These are phyloP conservation scores for Ceratobasidium theobromae DNA, from an alignment of 1,284 basidiomycete species.

Conservation along the genomic window DNA sequence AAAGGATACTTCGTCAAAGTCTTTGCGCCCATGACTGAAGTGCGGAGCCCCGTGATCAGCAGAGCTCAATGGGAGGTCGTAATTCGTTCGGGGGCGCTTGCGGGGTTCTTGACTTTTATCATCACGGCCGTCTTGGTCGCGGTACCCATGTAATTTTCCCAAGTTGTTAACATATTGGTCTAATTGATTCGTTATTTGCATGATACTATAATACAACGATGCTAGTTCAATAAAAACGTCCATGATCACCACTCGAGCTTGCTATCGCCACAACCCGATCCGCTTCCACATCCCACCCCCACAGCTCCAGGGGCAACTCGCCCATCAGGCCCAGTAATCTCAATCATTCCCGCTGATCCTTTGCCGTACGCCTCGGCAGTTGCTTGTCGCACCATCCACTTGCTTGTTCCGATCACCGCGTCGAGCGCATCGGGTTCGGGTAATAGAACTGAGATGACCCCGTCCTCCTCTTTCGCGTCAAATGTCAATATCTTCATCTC, in stretches of 20 bases:
- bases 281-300: background rate
- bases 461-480: slow-evolving; percentile 55
- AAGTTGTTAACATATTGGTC: too few relatives aligned
- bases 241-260: slow-evolving; percentile 23
- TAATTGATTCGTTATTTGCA: too few relatives aligned
- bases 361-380: slow-evolving; percentile 52
- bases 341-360: slow-evolving; percentile 48
- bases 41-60: slow-evolving; percentile 11
- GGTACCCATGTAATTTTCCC: background rate
- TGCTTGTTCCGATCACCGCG: slow-evolving; percentile 62
- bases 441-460: slow-evolving; percentile 56
- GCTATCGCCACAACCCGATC: slow-evolving; percentile 23
- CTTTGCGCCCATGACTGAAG: background rate
- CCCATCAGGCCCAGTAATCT: slow-evolving; percentile 47
- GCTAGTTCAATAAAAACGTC: background rate
- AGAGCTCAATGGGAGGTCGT: slow-evolving; percentile 20
- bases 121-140: background rate
- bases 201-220: background rate
- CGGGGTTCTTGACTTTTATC: background rate
- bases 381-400: slow-evolving; percentile 60
- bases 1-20: background rate
- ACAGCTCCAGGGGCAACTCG: slow-evolving; percentile 35
- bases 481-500: slow-evolving; percentile 69
- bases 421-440: slow-evolving; percentile 63
- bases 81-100: background rate